A percentile compares a stretch with the other conserved stretches of the same genome.
Conservation (phyloP, 371 early-diverging fungal species). For the Mortierella sp. region DNA sequence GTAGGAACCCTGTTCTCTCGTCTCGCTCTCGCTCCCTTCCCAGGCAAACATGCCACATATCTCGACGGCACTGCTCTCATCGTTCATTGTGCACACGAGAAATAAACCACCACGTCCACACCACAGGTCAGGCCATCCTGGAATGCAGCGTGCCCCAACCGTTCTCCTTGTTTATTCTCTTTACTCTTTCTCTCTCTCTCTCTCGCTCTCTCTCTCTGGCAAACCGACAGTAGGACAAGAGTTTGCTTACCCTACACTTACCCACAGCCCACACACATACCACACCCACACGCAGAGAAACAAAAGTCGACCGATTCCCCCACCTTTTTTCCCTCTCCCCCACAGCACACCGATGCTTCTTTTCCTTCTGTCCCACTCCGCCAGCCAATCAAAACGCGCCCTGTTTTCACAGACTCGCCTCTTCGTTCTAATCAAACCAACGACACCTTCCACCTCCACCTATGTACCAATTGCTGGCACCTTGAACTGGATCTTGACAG, state of each 20-base stretch:
- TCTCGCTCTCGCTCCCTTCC: neutral
- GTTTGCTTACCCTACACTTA: neutral
- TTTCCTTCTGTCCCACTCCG: neutral
- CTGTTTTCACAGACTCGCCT: neutral
- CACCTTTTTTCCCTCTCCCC: neutral
- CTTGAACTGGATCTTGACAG: neutral
- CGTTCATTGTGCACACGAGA: neutral
- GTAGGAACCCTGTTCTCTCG: neutral
- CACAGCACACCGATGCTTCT: neutral
- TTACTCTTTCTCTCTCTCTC: neutral
- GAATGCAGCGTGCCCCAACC: neutral
- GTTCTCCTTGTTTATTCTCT: neutral
- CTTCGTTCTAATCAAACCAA: neutral
- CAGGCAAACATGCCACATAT: no score
- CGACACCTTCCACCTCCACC: no score
- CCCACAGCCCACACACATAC: neutral
- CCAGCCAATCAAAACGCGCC: conserved; percentile 7
- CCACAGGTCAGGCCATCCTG: neutral
- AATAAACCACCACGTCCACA: neutral
- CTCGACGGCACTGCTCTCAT: no score
- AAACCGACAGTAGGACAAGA: no score
- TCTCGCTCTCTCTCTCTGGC: neutral
- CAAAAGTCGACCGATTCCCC: neutral
- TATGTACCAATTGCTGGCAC: neutral
- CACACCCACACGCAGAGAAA: no score